Conservation (phyloP, 2,329 filamentous ascomycete species). For the Microcera coccophila region DNA sequence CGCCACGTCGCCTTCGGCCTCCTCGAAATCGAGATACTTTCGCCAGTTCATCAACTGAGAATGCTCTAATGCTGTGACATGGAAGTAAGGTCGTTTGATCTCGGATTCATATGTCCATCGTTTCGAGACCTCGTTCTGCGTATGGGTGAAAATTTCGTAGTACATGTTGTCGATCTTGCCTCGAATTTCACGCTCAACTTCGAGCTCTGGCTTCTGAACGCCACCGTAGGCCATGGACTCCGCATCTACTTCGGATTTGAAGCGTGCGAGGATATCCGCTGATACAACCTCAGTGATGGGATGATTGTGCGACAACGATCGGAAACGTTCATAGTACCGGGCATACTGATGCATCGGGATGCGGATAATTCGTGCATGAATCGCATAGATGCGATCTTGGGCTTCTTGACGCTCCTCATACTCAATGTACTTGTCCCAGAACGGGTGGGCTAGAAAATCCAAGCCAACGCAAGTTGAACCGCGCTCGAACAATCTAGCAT, state of each 20-base stretch:
- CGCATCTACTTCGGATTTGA: constrained; percentile 67
- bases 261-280: constrained; percentile 61
- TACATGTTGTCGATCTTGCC: constrained; percentile 75
- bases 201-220: constrained; percentile 62
- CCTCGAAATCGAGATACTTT: constrained; percentile 95
- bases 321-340: constrained; percentile 89
- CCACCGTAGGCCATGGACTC: constrained; percentile 54
- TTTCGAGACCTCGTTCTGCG: constrained; percentile 83
- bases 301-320: constrained; percentile 66
- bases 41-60: constrained; percentile 84
- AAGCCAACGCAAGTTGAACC: constrained; percentile 80
- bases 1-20: constrained; percentile 71
- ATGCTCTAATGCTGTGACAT: constrained; percentile 88
- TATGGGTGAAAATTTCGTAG: constrained; percentile 74
- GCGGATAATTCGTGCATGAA: constrained; percentile 76
- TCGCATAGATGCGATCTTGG: constrained; percentile 77
- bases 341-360: constrained; percentile 96
- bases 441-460: constrained; percentile 90
- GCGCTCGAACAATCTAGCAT: constrained; percentile 85
- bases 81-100: constrained; percentile 94
- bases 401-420: constrained; percentile 89
- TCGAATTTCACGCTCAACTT: constrained; percentile 79
- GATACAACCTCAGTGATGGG: constrained; percentile 71
- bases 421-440: constrained; percentile 99
- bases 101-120: constrained; percentile 93